Percentiles rank a stretch among this genome's conserved stretches.
Evolutionary conservation across 2,329 filamentous ascomycete genomes (phyloP).

Genomic region (Beauveria bassiana): DNA sequence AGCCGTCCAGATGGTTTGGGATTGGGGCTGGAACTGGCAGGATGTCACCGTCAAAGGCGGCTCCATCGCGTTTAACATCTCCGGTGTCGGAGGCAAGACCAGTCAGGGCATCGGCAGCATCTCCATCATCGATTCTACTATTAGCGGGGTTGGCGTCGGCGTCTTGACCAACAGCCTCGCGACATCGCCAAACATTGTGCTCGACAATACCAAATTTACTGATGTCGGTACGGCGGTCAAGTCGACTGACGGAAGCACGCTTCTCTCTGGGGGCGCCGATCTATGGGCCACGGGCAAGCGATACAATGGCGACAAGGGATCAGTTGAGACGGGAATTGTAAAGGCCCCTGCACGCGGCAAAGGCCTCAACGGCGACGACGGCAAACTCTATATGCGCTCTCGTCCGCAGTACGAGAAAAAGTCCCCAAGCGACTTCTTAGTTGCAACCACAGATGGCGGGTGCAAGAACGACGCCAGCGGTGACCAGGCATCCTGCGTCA

Average conservation of each 20-base stretch:
- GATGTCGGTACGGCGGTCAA: slow-evolving; percentile 58
- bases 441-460: slow-evolving; percentile 21
- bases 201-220: not conserved
- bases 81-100: slow-evolving; percentile 36
- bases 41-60: slow-evolving; percentile 54
- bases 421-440: slow-evolving; percentile 31
- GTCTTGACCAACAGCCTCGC: slow-evolving; percentile 46
- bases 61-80: slow-evolving; percentile 51
- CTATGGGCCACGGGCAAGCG: slow-evolving; percentile 10
- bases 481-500: slow-evolving; percentile 20
- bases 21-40: slow-evolving; percentile 57
- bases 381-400: slow-evolving; percentile 17
- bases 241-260: slow-evolving; percentile 31
- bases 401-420: slow-evolving; percentile 28
- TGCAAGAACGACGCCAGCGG: slow-evolving; percentile 27
- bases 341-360: not conserved
- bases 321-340: not conserved
- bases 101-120: slow-evolving; percentile 48
- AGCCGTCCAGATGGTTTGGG: slow-evolving; percentile 60
- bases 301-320: slow-evolving; percentile 11
- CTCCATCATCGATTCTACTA: slow-evolving; percentile 12
- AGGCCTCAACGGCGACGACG: slow-evolving; percentile 11
- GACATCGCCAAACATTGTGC: not conserved
- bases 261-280: not conserved
- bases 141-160: slow-evolving; percentile 37